Conservation (phyloP, 176 grass and related monocot species). For the Luzula sylvatica region DNA sequence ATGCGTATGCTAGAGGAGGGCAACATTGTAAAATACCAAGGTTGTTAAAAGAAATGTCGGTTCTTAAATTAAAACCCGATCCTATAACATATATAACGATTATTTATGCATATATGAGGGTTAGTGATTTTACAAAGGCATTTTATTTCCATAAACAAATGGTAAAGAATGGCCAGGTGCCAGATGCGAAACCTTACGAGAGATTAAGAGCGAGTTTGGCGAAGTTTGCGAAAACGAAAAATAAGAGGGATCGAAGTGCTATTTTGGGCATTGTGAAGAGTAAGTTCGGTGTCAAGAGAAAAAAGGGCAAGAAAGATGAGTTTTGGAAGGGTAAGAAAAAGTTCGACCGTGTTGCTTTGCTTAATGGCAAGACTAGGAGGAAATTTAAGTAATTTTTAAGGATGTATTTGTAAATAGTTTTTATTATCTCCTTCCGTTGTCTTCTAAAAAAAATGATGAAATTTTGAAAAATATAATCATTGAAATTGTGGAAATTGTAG, state of each 20-base stretch:
- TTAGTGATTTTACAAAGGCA: slow-evolving; percentile 61
- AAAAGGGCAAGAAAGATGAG: slow-evolving; percentile 70
- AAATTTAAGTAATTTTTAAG: neutral
- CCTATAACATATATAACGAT: slow-evolving; percentile 78
- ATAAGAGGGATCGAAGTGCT: slow-evolving; percentile 54
- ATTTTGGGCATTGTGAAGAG: slow-evolving; percentile 55
- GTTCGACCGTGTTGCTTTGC: neutral
- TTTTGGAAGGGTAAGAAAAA: slow-evolving; percentile 91
- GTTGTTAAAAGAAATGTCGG: slow-evolving; percentile 70
- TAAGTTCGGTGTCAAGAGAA: slow-evolving; percentile 45
- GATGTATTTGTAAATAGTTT: slow-evolving; percentile 9
- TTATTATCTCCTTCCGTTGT: neutral
- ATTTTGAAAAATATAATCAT: no score
- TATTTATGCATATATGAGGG: slow-evolving; percentile 69
- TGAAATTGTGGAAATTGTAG: no score
- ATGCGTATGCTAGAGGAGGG: slow-evolving; percentile 82
- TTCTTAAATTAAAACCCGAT: slow-evolving; percentile 61
- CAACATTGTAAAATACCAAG: slow-evolving; percentile 83
- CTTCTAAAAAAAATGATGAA: neutral
- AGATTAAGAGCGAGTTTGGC: slow-evolving; percentile 68
- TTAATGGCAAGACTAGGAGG: neutral
- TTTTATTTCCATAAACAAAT: slow-evolving; percentile 93
- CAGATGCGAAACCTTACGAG: slow-evolving; percentile 55
- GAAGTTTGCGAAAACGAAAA: slow-evolving; percentile 59
- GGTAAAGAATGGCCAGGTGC: slow-evolving; percentile 58